Evolutionary conservation across 768 basidiomycete genomes (phyloP).

Genomic region (Auricularia sp.): DNA sequence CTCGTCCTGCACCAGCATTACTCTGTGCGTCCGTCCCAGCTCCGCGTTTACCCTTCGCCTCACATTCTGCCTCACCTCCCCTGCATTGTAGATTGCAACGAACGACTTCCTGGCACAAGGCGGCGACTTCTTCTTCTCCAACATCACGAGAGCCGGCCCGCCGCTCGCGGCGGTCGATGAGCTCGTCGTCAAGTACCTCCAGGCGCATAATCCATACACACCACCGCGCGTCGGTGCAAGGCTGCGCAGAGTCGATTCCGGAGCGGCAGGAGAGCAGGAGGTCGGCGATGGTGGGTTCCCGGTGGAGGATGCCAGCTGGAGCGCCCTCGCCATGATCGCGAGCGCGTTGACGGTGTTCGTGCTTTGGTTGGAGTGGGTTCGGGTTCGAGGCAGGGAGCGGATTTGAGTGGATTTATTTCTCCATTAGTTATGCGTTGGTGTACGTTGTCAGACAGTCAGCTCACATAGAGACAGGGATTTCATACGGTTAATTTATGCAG

Average conservation of each 20-base stretch:
- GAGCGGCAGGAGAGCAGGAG: neutral
- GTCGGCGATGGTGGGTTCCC: neutral
- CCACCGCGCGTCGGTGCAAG: neutral
- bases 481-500: too few species aligned
- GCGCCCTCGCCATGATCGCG: neutral
- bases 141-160: neutral
- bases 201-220: neutral
- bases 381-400: neutral
- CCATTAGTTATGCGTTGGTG: too few species aligned
- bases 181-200: neutral
- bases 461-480: too few species aligned
- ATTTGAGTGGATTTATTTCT: too few species aligned
- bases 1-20: slow-evolving; percentile 13
- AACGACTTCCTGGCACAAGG: slow-evolving; percentile 17
- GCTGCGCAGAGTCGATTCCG: neutral
- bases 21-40: slow-evolving; percentile 8
- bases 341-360: neutral
- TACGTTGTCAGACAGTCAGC: too few species aligned
- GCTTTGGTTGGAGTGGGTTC: neutral
- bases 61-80: slow-evolving; percentile 2
- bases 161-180: neutral
- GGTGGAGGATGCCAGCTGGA: neutral
- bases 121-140: slow-evolving; percentile 13
- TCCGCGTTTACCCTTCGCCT: neutral
- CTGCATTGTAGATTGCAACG: neutral